Evolutionary conservation across 192 early-diverging fungal genomes (phyloP).

Genomic region (Rhizophagus sp.): DNA sequence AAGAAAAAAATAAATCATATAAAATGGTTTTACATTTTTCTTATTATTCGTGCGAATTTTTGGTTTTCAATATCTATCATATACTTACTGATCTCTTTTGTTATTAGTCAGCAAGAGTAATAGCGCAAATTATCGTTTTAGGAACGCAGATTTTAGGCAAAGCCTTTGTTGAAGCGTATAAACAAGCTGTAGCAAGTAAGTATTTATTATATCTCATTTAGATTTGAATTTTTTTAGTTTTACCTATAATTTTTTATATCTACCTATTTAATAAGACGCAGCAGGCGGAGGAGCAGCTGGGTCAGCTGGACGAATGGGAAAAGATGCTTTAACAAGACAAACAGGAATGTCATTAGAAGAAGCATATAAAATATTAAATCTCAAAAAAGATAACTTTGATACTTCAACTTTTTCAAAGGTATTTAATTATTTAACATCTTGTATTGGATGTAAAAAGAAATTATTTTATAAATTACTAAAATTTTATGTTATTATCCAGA

Average conservation of each 20-base stretch:
- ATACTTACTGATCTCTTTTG: neutral
- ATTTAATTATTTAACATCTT: neutral
- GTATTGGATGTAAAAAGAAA: neutral
- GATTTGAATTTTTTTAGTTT: no score
- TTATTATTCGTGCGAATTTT: no score
- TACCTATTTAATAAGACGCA: conserved; percentile 46
- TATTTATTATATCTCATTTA: neutral
- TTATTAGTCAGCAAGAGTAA: conserved; percentile 62
- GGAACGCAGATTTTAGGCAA: conserved; percentile 83
- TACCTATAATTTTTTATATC: no score
- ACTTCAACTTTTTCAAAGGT: conserved; percentile 53
- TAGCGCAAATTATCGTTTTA: conserved; percentile 76
- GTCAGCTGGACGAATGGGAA: conserved; percentile 37
- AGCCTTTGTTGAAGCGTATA: conserved; percentile 93
- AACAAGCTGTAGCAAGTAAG: conserved; percentile 84
- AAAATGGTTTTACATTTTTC: no score
- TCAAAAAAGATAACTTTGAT: conserved; percentile 63
- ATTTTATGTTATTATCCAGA: conserved; percentile 42
- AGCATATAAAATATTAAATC: conserved; percentile 87
- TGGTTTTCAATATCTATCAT: no score
- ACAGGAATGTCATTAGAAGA: conserved; percentile 90
- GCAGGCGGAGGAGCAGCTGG: conserved; percentile 42
- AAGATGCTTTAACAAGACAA: conserved; percentile 71
- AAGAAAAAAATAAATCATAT: no score
- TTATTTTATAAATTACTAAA: neutral